Evolutionary conservation across 2,329 filamentous ascomycete species (phyloP).

Genomic region (Alternaria sp.): DNA sequence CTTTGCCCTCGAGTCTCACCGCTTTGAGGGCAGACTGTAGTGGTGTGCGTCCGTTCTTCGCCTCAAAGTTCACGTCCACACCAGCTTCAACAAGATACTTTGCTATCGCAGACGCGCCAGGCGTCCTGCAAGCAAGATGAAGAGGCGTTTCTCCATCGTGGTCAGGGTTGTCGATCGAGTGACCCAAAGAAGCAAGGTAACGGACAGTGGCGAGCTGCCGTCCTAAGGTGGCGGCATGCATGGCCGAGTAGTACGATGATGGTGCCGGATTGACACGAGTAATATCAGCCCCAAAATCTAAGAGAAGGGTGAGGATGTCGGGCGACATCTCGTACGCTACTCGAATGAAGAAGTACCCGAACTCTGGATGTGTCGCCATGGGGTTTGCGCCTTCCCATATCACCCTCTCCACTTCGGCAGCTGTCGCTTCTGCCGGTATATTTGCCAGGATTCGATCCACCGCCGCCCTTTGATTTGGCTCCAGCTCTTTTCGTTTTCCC

Average conservation of each 20-base stretch:
- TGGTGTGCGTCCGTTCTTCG: conserved; percentile 29
- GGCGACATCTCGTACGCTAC: conserved; percentile 36
- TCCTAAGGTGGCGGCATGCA: conserved; percentile 40
- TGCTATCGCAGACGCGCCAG: conserved; percentile 33
- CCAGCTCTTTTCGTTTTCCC: conserved; percentile 31
- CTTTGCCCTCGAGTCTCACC: conserved; percentile 27
- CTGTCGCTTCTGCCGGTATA: conserved; percentile 29
- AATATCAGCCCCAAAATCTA: conserved; percentile 42
- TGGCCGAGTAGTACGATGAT: conserved; percentile 28
- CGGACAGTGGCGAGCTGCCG: conserved; percentile 32
- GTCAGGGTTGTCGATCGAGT: conserved; percentile 36
- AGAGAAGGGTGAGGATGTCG: conserved; percentile 28
- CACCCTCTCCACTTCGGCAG: conserved; percentile 34
- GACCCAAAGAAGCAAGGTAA: conserved; percentile 33
- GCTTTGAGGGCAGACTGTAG: conserved; percentile 30
- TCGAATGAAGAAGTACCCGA: conserved; percentile 37
- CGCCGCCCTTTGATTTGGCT: conserved; percentile 29
- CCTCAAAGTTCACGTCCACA: conserved; percentile 38
- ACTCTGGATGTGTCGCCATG: conserved; percentile 37
- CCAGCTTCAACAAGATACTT: conserved; percentile 38
- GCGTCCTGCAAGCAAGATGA: conserved; percentile 37
- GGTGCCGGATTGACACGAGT: conserved; percentile 18
- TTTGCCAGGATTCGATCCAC: conserved; percentile 39
- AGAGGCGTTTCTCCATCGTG: conserved; percentile 39
- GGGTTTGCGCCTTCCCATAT: conserved; percentile 42